Evolutionary conservation across 2,329 filamentous ascomycete species (phyloP).

Genomic region (Diaporthe longicolla): DNA sequence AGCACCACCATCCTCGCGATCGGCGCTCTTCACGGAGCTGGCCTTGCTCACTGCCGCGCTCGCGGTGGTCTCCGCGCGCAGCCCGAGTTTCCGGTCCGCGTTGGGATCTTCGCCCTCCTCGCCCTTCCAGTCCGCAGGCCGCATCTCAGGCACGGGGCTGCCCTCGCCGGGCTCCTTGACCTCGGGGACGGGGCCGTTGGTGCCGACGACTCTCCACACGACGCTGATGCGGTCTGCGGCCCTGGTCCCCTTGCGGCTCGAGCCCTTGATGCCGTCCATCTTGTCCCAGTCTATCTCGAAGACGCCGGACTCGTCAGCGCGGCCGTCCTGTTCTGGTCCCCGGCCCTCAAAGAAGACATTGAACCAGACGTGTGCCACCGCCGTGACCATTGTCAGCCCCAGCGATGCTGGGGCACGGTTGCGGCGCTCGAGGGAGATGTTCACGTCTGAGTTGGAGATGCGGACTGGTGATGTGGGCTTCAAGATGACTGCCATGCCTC

Average conservation of each 20-base stretch:
- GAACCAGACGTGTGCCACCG: conserved; percentile 97
- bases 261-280: conserved; percentile 97
- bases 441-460: conserved; percentile 86
- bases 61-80: conserved; percentile 74
- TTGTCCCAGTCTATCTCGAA: conserved; percentile 72
- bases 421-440: conserved; percentile 89
- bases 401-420: conserved; percentile 84
- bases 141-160: conserved; percentile 78
- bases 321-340: conserved; percentile 77
- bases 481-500: conserved; percentile 83
- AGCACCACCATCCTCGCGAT: conserved; percentile 40
- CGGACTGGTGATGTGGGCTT: conserved; percentile 77
- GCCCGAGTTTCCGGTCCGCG: conserved; percentile 75
- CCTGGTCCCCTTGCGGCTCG: conserved; percentile 82
- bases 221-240: conserved; percentile 88
- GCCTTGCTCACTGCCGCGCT: conserved; percentile 80
- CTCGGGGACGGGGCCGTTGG: conserved; percentile 52
- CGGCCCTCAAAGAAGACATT: conserved; percentile 93
- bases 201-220: conserved; percentile 76
- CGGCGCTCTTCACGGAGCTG: conserved; percentile 72
- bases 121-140: conserved; percentile 82
- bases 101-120: conserved; percentile 61
- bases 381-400: conserved; percentile 90
- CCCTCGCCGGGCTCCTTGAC: conserved; percentile 76
- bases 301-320: conserved; percentile 75